Evolutionary conservation across 108 stramenopile species (phyloP), one percentile per base, ranked within the genome.

Genomic region (Pseudonitzschia pungens): DNA sequence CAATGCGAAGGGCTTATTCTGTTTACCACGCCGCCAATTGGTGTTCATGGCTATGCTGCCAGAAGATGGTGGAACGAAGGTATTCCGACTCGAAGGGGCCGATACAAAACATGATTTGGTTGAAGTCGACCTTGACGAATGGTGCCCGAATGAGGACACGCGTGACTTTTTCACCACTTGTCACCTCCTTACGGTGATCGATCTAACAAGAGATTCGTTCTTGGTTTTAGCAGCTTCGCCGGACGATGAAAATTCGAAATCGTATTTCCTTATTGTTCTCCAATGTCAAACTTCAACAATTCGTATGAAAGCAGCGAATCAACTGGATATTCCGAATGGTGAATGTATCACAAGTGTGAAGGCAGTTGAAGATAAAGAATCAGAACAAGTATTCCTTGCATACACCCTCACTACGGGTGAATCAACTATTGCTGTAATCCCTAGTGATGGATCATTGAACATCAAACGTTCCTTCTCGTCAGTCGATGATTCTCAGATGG

Each of bases 361-460:
- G 18, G 58, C 75, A 1, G 59, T 76, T 41, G 41, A 67, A 41
- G 51, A 65, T 24, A 42, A 51, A 50, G 41, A 44, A 29, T 31
- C 15, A 15, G 64, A 43, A 21, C 26, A 55, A 28, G 77, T 86
- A 26, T 63, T 72, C n/a, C 73, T 91, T 57, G 86, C 79, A 18
- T 91, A 84, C 54, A 79, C 84, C 11, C 81, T 87, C 72, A 69
- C 80, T 29, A 80, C 82, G 0, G 87, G 89, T 4, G 76, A 80
- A 68, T 79, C 84, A 14, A 87, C 73, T 40, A 55, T 88, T 54
- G 41, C 71, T 45, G 50, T 59, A 2, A 41, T 71, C 6, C 32
- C 54, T 36, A 53, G 22, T 27, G 60, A 75, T 16, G 82, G 73
- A 22, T 73, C 69, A 10, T 45, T 81, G 22, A 26, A 69, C 20